Conservation (phyloP, 2,329 filamentous ascomycete species). For the Talaromyces sp. region DNA sequence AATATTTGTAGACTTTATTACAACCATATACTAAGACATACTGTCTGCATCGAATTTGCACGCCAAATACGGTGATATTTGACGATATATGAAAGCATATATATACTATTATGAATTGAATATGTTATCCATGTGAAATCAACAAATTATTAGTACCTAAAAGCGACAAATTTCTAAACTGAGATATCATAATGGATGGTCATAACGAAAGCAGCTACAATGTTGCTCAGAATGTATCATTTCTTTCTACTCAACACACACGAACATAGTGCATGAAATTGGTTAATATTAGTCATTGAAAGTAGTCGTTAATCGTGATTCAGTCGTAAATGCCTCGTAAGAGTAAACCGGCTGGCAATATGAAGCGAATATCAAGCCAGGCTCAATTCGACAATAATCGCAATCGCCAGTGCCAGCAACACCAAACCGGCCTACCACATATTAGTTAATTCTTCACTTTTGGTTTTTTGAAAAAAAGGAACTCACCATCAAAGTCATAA, state of each 20-base stretch:
- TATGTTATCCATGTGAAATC: not conserved
- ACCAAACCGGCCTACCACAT: constrained; percentile 1
- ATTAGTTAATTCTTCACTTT: not conserved
- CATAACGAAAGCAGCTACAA: not conserved
- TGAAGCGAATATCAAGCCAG: not conserved
- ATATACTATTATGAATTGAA: not conserved
- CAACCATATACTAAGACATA: not conserved
- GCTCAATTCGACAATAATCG: constrained; percentile 1
- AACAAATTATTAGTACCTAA: too few species aligned
- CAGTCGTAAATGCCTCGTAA: not conserved
- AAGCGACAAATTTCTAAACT: too few species aligned
- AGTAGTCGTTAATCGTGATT: not conserved
- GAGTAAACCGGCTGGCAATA: not conserved
- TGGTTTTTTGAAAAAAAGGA: not conserved
- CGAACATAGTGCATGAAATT: not conserved
- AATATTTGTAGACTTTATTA: not conserved
- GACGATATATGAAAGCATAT: not conserved
- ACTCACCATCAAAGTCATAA: constrained; percentile 46
- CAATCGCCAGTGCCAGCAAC: constrained; percentile 6
- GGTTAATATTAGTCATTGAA: not conserved
- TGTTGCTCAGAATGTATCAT: not conserved
- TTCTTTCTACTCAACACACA: not conserved
- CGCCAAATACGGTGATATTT: not conserved
- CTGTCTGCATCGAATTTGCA: not conserved
- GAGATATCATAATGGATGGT: not conserved